phyloP scores from a whole-genome alignment of 139 green algal genomes.

The Tetradesmus obliquus region DNA sequence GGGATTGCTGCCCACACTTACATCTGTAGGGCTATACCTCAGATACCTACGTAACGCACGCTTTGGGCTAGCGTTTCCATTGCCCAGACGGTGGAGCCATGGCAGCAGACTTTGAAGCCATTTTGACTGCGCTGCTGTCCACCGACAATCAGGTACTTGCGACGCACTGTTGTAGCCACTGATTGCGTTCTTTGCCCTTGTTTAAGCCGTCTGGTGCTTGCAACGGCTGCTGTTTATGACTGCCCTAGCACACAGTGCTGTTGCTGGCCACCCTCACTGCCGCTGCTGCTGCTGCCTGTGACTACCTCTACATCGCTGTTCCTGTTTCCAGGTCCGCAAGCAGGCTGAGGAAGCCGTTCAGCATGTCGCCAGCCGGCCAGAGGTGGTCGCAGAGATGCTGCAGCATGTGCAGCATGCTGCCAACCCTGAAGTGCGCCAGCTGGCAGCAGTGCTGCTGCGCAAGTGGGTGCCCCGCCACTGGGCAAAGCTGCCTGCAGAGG shows the following conservation, averaged over 20 bases:
- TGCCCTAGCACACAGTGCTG: not conserved
- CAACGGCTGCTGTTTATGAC: not conserved
- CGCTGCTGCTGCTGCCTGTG: not conserved
- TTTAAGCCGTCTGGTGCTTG: not conserved
- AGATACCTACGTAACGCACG: not conserved
- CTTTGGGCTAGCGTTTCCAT: not conserved
- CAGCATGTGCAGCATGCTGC: conserved; percentile 46
- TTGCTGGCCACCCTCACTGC: not conserved
- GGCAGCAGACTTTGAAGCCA: conserved; percentile 46
- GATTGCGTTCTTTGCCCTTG: not conserved
- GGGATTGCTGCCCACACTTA: not conserved
- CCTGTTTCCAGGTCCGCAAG: conserved; percentile 55
- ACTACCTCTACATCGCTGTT: not conserved
- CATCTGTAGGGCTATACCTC: not conserved
- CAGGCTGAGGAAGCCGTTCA: conserved; percentile 60
- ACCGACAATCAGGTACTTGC: conserved; percentile 50
- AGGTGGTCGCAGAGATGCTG: conserved; percentile 69
- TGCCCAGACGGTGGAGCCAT: not conserved
- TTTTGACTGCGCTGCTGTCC: conserved; percentile 51
- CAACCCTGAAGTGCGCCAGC: conserved; percentile 66
- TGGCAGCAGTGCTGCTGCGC: conserved; percentile 76
- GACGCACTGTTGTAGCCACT: too few species aligned
- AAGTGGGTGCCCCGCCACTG: conserved; percentile 74
- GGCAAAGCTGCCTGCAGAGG: conserved; percentile 51
- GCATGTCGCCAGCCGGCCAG: conserved; percentile 46